These are phyloP conservation scores for Auricularia sp. DNA, from an alignment of 768 basidiomycete species.

Conservation along the genomic window DNA sequence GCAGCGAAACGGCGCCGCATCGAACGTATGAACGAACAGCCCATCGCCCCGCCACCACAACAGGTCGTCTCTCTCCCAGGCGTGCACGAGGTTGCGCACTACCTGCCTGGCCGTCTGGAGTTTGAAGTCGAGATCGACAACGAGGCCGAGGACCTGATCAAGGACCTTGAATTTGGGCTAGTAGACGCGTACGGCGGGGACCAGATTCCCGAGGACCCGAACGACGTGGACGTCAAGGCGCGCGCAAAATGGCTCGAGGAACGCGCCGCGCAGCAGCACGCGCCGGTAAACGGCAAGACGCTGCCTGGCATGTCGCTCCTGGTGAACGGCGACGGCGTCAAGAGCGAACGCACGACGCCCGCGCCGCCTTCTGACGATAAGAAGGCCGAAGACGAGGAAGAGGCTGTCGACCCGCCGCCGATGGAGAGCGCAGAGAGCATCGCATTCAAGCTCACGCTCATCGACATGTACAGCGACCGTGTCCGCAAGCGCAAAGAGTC, in stretches of 20 bases:
- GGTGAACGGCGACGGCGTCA: constrained; percentile 23
- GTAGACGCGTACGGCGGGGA: constrained; percentile 80
- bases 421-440: constrained; percentile 79
- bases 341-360: constrained; percentile 27
- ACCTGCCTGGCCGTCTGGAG: constrained; percentile 93
- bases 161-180: constrained; percentile 93
- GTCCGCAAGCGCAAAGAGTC: constrained; percentile 76
- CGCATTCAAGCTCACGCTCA: constrained; percentile 74
- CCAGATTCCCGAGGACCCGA: constrained; percentile 65
- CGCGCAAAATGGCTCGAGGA: constrained; percentile 33
- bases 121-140: constrained; percentile 98
- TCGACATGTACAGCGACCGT: constrained; percentile 87
- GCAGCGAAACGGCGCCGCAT: constrained; percentile 82
- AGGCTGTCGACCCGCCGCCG: constrained; percentile 61
- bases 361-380: constrained; percentile 14
- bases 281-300: constrained; percentile 19
- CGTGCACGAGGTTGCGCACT: constrained; percentile 85
- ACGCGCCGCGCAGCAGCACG: constrained; percentile 17
- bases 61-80: constrained; percentile 84
- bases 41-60: constrained; percentile 45
- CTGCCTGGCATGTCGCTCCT: constrained; percentile 18
- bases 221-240: constrained; percentile 62
- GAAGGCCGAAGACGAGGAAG: constrained; percentile 46
- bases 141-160: constrained; percentile 90
- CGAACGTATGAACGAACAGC: constrained; percentile 57